phyloP scores from a whole-genome alignment of 164 flowering plant genomes.

The Annona cherimola region DNA sequence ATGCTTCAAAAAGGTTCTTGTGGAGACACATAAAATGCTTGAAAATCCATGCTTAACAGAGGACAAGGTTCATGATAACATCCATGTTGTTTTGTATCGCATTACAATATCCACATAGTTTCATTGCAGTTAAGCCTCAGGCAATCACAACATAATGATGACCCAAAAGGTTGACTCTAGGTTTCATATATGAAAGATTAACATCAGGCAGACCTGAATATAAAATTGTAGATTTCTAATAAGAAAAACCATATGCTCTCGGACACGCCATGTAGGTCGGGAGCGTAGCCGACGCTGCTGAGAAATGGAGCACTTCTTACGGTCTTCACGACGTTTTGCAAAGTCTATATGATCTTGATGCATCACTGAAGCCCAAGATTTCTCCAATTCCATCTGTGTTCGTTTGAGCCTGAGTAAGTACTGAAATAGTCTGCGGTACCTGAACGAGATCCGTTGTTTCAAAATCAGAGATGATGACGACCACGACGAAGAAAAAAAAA shows the following conservation, averaged over 20 bases:
- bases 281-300: constrained; percentile 67
- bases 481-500: no score
- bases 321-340: constrained; percentile 54
- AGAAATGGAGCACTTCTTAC: constrained; percentile 36
- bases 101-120: no score
- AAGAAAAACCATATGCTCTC: constrained; percentile 97
- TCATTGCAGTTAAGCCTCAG: no score
- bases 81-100: no score
- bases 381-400: constrained; percentile 98
- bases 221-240: constrained; percentile 95
- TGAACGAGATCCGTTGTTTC: constrained; percentile 23
- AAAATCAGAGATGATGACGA: not conserved
- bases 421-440: constrained; percentile 81
- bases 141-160: no score
- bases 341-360: constrained; percentile 93
- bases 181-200: no score
- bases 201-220: constrained; percentile 60
- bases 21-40: no score
- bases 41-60: no score
- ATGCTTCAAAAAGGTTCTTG: no score
- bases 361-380: constrained; percentile 97
- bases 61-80: no score
- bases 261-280: constrained; percentile 89
- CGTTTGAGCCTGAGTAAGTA: constrained; percentile 83
- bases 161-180: no score